Evolutionary conservation across 2,329 filamentous ascomycete genomes (phyloP).

Genomic region (Ophiostoma sp.): DNA sequence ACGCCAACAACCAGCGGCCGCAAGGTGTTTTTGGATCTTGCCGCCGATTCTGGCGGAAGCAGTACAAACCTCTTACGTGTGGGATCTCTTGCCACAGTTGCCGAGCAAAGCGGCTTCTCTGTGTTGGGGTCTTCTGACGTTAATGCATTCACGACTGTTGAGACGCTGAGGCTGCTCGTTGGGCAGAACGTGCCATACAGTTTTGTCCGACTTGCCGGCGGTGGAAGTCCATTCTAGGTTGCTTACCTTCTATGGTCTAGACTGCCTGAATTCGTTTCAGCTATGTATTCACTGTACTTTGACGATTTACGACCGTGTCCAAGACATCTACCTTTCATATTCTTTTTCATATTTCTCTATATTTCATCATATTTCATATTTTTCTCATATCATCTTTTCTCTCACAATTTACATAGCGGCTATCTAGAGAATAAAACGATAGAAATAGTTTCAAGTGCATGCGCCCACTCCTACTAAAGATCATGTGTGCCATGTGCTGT

Average conservation of each 20-base stretch:
- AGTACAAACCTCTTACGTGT: constrained; percentile 47
- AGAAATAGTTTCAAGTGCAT: background rate
- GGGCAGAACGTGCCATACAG: constrained; percentile 85
- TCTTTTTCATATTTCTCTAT: background rate
- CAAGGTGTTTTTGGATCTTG: constrained; percentile 77
- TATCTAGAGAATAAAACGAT: background rate
- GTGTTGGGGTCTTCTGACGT: constrained; percentile 76
- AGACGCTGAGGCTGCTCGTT: constrained; percentile 70
- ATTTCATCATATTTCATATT: too few relatives aligned
- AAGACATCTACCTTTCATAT: background rate
- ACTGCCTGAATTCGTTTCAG: too few relatives aligned
- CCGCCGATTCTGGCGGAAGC: constrained; percentile 44
- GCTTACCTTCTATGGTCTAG: background rate
- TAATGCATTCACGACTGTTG: constrained; percentile 76
- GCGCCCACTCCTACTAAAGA: background rate
- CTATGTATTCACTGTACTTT: background rate
- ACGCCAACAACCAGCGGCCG: constrained; percentile 35
- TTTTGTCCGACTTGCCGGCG: constrained; percentile 70
- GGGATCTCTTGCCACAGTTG: constrained; percentile 62
- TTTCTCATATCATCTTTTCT: background rate
- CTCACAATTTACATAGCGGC: background rate
- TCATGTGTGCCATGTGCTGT: background rate
- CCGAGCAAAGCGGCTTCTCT: constrained; percentile 69
- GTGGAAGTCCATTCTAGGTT: constrained; percentile 43
- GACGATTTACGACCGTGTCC: background rate